phyloP scores from a whole-genome alignment of 805 yeast species.

The Wickerhamiella domercqiae region DNA sequence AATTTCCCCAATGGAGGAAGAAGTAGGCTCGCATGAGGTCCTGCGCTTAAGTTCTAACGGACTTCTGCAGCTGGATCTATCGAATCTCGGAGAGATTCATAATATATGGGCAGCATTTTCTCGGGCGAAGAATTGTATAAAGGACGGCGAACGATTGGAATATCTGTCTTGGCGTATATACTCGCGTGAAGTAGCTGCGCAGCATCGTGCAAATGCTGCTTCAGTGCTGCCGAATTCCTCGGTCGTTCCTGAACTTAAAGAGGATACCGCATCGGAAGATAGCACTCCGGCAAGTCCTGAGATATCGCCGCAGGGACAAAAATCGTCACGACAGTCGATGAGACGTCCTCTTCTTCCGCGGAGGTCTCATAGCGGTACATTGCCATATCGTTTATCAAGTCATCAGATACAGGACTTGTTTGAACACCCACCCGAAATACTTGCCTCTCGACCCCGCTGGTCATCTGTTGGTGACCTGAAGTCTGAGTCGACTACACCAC shows the following conservation, averaged over 20 bases:
- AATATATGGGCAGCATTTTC: constrained; percentile 17
- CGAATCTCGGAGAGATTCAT: constrained; percentile 16
- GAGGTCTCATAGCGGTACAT: not conserved
- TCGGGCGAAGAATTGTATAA: constrained; percentile 15
- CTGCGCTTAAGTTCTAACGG: constrained; percentile 15
- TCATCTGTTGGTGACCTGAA: too few species aligned
- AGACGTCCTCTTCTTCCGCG: not conserved
- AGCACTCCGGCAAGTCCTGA: not conserved
- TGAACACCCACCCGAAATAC: not conserved
- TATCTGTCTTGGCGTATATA: constrained; percentile 19
- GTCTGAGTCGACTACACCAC: too few species aligned
- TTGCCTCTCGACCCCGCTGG: not conserved
- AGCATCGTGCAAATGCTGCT: constrained; percentile 2
- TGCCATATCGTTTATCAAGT: not conserved
- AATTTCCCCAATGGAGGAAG: too few species aligned
- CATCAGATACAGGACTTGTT: not conserved
- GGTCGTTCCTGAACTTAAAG: not conserved
- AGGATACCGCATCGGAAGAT: not conserved
- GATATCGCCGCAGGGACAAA: not conserved
- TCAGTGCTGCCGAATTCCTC: not conserved
- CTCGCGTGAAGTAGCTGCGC: constrained; percentile 12
- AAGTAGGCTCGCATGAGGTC: constrained; percentile 7
- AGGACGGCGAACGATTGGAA: constrained; percentile 16
- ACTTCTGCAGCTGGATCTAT: constrained; percentile 14
- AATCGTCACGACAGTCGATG: constrained; percentile 2